Conservation (phyloP, 2,329 filamentous ascomycete species). For the Monosporascus sp. region DNA sequence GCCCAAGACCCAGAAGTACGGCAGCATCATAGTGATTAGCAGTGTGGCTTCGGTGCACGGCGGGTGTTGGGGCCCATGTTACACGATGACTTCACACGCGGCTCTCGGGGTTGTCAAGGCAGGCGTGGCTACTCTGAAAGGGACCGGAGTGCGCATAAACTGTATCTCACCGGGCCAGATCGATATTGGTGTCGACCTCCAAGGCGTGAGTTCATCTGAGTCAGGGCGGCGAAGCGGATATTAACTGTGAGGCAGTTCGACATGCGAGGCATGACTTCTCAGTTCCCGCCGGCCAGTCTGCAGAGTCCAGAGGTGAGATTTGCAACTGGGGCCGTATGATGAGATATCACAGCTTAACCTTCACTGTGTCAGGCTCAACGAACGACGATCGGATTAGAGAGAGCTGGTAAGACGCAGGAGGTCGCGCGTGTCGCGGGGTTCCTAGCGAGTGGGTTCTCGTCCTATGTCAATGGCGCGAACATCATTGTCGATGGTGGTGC, state of each 20-base stretch:
- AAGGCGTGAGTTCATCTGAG: constrained; percentile 29
- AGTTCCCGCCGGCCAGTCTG: constrained; percentile 50
- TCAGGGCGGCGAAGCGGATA: not conserved
- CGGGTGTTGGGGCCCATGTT: constrained; percentile 55
- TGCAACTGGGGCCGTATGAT: not conserved
- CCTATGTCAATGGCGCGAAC: constrained; percentile 58
- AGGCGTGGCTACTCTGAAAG: constrained; percentile 53
- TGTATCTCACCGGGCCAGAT: constrained; percentile 39
- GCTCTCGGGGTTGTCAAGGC: constrained; percentile 55
- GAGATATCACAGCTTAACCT: not conserved
- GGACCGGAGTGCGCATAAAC: constrained; percentile 55
- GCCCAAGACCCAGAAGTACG: constrained; percentile 55
- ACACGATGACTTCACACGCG: constrained; percentile 56
- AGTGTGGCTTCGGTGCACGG: constrained; percentile 53
- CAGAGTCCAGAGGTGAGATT: constrained; percentile 40
- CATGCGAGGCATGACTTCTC: constrained; percentile 42
- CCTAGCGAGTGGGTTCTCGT: constrained; percentile 56
- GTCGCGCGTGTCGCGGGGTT: constrained; percentile 58
- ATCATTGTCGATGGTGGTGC: constrained; percentile 58
- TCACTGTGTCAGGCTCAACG: constrained; percentile 32
- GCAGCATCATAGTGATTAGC: constrained; percentile 57
- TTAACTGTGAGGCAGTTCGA: constrained; percentile 33
- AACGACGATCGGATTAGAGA: constrained; percentile 51
- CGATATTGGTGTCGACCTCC: constrained; percentile 36
- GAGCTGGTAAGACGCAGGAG: constrained; percentile 51